A percentile compares a stretch with the other conserved stretches of the same genome.
Evolutionary conservation across 306 rosid genomes (phyloP).

Genomic region (Lathyrus oleraceus): DNA sequence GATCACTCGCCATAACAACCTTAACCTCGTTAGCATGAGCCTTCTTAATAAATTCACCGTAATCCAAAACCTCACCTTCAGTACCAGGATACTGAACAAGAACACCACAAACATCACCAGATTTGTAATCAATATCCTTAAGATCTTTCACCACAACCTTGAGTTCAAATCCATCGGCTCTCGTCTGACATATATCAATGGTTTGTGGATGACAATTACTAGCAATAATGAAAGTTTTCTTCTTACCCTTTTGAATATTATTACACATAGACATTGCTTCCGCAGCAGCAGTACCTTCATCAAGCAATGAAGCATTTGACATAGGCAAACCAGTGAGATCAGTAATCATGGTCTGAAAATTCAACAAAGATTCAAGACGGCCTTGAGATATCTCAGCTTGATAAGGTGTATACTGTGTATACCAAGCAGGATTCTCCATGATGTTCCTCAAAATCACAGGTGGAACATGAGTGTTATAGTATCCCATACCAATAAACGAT

Average conservation of each 20-base stretch:
- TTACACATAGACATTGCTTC: conserved; percentile 99
- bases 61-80: conserved; percentile 95
- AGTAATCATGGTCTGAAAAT: conserved; percentile 79
- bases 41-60: conserved; percentile 81
- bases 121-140: conserved; percentile 73
- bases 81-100: conserved; percentile 99
- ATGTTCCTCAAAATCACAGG: conserved; percentile 94
- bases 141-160: conserved; percentile 68
- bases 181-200: conserved; percentile 78
- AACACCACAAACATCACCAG: conserved; percentile 96
- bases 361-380: conserved; percentile 85
- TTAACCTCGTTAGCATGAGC: conserved; percentile 95
- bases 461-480: conserved; percentile 87
- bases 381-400: conserved; percentile 99
- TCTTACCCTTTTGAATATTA: conserved; percentile 82
- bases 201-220: conserved; percentile 94
- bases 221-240: conserved; percentile 85
- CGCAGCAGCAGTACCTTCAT: conserved; percentile 98
- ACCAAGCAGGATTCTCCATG: conserved; percentile 99
- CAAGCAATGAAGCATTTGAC: conserved; percentile 98
- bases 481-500: conserved; percentile 91
- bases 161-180: conserved; percentile 91
- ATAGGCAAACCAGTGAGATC: conserved; percentile 96
- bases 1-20: conserved; percentile 98
- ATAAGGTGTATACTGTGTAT: conserved; percentile 96